Conservation (phyloP, 192 early-diverging fungal species). For the Glomus cerebriforme region DNA sequence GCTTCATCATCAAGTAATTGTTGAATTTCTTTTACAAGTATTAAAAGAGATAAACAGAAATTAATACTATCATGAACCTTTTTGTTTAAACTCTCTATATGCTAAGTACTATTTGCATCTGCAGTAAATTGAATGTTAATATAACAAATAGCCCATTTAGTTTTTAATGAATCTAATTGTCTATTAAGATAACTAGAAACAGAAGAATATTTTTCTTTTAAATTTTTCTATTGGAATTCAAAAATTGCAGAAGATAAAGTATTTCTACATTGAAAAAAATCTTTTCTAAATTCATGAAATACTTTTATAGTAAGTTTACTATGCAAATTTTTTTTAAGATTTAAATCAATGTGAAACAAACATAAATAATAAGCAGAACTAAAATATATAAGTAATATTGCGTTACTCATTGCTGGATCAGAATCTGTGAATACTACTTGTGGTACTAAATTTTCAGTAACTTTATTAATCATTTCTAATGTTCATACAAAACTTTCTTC, state of each 20-base stretch:
- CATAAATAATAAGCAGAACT: not conserved
- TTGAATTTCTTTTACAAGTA: not conserved
- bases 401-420: not conserved
- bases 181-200: too few species aligned
- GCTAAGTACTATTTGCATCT: too few species aligned
- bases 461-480: not conserved
- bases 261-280: not conserved
- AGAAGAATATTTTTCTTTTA: not conserved
- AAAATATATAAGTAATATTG: not conserved
- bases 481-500: constrained; percentile 2
- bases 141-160: not conserved
- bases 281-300: too few species aligned
- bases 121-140: too few species aligned
- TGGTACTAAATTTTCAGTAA: too few species aligned
- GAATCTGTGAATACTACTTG: too few species aligned
- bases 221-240: not conserved
- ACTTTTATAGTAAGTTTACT: too few species aligned
- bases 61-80: too few species aligned
- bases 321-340: not conserved
- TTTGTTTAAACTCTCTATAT: too few species aligned
- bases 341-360: not conserved
- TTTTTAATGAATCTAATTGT: too few species aligned
- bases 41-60: not conserved
- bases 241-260: not conserved
- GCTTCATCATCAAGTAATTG: not conserved